Percentiles rank a stretch among this genome's conserved stretches.
Conservation (phyloP, 352 stramenopile species). For the Phytophthora meadii region DNA sequence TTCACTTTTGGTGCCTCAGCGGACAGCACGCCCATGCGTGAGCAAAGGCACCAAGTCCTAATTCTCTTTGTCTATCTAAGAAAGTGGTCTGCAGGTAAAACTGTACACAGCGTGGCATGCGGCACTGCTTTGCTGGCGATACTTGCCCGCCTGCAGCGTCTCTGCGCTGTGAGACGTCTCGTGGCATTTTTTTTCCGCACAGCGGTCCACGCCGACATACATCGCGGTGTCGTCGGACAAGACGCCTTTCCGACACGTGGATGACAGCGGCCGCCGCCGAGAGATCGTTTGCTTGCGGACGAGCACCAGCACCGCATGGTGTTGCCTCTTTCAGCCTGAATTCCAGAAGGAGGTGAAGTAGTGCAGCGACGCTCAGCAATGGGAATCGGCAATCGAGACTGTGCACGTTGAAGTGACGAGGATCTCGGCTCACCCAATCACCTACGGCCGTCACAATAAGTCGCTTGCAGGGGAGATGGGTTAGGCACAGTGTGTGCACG, state of each 20-base stretch:
- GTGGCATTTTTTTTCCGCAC: conserved; percentile 18
- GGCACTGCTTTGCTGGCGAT: too few relatives aligned
- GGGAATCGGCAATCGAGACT: background rate
- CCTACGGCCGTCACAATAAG: conserved; percentile 8
- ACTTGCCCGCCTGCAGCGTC: background rate
- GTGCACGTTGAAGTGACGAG: conserved; percentile 12
- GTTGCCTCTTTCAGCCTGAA: background rate
- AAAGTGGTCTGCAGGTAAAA: too few relatives aligned
- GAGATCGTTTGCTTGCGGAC: conserved; percentile 4
- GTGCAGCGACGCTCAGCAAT: background rate
- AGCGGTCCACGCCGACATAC: conserved; percentile 14
- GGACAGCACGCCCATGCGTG: too few relatives aligned
- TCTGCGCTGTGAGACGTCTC: background rate
- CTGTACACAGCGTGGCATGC: too few relatives aligned
- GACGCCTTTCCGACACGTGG: conserved; percentile 12
- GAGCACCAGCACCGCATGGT: conserved; percentile 3
- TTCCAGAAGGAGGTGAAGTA: background rate
- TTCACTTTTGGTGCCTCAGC: conserved; percentile 22
- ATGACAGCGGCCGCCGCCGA: background rate
- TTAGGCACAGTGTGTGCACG: background rate
- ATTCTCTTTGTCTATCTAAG: too few relatives aligned
- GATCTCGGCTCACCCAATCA: conserved; percentile 11
- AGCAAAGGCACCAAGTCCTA: too few relatives aligned
- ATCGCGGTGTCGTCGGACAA: conserved; percentile 8
- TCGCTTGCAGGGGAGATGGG: conserved; percentile 6